These are phyloP conservation scores for Anthoceros angustus DNA, from an alignment of 225 moss, liverwort and hornwort genomes.

Conservation along the genomic window DNA sequence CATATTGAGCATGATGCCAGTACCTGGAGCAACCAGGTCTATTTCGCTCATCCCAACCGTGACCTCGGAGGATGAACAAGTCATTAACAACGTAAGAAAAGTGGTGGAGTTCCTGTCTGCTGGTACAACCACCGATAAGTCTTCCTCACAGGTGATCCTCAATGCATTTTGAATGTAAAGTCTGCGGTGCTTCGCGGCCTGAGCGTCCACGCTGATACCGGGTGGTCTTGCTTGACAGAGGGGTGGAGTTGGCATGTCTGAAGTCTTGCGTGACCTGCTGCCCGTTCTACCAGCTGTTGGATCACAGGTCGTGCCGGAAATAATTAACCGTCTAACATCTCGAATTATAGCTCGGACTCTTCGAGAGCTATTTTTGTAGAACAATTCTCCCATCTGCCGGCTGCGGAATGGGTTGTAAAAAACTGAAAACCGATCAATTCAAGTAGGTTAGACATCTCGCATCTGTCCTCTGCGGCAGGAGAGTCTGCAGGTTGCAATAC, in stretches of 20 bases:
- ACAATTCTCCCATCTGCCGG: no score
- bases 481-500: no score
- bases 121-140: constrained; percentile 41
- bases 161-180: background rate
- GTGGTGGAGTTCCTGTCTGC: constrained; percentile 60
- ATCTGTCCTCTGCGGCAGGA: no score
- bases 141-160: constrained; percentile 20
- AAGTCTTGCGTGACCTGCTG: constrained; percentile 47
- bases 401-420: no score
- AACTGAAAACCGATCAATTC: no score
- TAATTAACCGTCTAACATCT: constrained; percentile 60
- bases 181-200: background rate
- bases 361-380: constrained; percentile 36
- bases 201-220: background rate
- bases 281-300: constrained; percentile 69
- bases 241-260: constrained; percentile 30
- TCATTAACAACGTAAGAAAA: constrained; percentile 67
- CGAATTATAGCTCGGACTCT: constrained; percentile 71
- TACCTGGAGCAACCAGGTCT: constrained; percentile 45
- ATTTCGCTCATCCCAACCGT: constrained; percentile 51
- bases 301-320: constrained; percentile 59
- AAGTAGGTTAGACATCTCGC: no score
- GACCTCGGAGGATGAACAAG: constrained; percentile 73
- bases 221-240: constrained; percentile 22
- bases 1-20: constrained; percentile 32